Conservation (phyloP, 2,329 filamentous ascomycete genomes). For the Ophioceras dolichostomum region DNA sequence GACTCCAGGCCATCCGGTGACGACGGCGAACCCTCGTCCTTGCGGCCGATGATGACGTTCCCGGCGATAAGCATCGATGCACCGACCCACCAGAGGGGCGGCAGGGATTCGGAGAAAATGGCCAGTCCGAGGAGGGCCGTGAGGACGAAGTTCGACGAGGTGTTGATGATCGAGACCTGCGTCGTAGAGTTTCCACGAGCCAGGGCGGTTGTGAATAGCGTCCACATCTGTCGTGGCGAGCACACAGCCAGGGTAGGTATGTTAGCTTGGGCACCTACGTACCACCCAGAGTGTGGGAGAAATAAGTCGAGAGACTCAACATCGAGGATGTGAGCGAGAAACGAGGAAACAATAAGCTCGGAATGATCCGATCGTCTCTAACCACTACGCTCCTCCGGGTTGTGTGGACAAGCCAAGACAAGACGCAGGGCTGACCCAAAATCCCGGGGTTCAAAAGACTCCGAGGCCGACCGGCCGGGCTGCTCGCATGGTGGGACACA, state of each 20-base stretch:
- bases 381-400: too few relatives aligned
- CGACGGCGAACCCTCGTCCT: conserved; percentile 36
- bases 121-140: conserved; percentile 59
- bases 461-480: too few relatives aligned
- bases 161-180: conserved; percentile 72
- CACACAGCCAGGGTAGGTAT: conserved; percentile 1
- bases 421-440: too few relatives aligned
- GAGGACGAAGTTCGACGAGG: conserved; percentile 68
- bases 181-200: conserved; percentile 63
- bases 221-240: conserved; percentile 57
- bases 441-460: too few relatives aligned
- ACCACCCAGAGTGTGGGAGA: neutral
- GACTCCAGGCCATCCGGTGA: too few relatives aligned
- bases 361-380: too few relatives aligned
- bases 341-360: too few relatives aligned
- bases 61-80: conserved; percentile 61
- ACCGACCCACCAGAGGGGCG: conserved; percentile 66
- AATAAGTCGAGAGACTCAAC: neutral
- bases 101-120: conserved; percentile 61
- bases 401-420: too few relatives aligned
- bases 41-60: conserved; percentile 64
- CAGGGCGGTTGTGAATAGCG: conserved; percentile 69
- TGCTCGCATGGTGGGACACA: too few relatives aligned
- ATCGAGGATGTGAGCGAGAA: neutral
- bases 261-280: neutral